Evolutionary conservation across 1,284 basidiomycete genomes (phyloP), one percentile per base, ranked within the genome.

Genomic region (Apiotrichum domesticum): DNA sequence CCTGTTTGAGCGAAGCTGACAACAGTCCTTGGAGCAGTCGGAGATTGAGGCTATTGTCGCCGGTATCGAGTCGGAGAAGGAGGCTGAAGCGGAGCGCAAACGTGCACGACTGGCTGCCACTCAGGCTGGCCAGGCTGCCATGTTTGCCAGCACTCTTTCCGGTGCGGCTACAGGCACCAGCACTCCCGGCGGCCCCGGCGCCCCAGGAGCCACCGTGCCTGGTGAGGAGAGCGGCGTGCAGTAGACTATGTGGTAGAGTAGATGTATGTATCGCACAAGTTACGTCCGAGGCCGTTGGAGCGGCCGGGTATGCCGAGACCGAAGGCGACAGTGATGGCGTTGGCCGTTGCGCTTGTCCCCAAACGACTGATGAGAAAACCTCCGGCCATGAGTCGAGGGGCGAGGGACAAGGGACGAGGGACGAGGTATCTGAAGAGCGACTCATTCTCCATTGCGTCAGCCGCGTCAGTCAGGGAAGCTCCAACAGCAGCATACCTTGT

Each of bases 61-160:
- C 46, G 87, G 90, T 52, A 97, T 97, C 63, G 93, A 97, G 75
- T 83, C 85, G 60, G 94, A 97, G 79, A 97, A 96, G 80, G 94
- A 96, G 80, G 90, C 89, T 81, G 90, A 94, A 81, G 89, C 89
- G 46, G 90, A 95, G 77, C 80, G 87, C 74, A 92, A 92, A 77
- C 82, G 86, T 51, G 85, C 84, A 59, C 77, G 87, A 65, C 73
- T 88, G 58, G 87, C 89, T 51, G 85, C 90, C 9, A 87, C 86
- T 15, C 72, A 73, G 59, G 73, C 73, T 6, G 72, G 73, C 43
- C 73, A 75, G 60, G 69, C 70, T n/a, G 63, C 63, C 54, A 73
- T 75, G 71, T 63, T 60, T 52, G 71, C 73, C 10, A 71, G 54
- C 46, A 51, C 56, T 33, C 57, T 64, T 35, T 65, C 63, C 4